A percentile compares a stretch with the other conserved stretches of the same genome.
phyloP scores from a whole-genome alignment of 2,329 filamentous ascomycete genomes.

The Paecilomyces dactylethromorphus region DNA sequence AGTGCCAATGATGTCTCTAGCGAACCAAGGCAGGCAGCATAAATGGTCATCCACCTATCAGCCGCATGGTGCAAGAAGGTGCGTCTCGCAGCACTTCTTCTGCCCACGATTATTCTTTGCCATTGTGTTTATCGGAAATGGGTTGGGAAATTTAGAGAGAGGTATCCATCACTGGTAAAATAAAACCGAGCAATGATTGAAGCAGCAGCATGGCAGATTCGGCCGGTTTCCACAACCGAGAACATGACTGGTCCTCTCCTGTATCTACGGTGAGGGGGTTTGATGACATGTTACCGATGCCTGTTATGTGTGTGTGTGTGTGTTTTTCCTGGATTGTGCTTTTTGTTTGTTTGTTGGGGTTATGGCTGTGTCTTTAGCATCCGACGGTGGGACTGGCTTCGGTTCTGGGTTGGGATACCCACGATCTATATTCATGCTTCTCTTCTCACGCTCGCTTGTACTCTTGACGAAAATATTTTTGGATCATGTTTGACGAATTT shows the following conservation, averaged over 20 bases:
- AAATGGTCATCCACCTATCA: not conserved
- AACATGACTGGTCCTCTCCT: not conserved
- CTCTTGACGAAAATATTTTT: not conserved
- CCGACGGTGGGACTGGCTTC: not conserved
- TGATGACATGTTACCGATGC: not conserved
- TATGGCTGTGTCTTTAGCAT: not conserved
- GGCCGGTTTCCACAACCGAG: not conserved
- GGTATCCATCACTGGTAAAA: constrained; percentile 31
- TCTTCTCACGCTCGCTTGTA: constrained; percentile 1
- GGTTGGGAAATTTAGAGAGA: constrained; percentile 23
- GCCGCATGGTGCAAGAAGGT: not conserved
- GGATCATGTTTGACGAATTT: not conserved
- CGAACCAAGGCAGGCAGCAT: not conserved
- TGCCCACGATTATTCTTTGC: constrained; percentile 4
- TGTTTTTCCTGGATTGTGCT: not conserved
- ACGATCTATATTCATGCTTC: not conserved
- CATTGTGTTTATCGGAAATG: constrained; percentile 15
- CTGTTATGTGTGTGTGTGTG: not conserved
- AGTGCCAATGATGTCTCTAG: not conserved
- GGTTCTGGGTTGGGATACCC: constrained; percentile 3
- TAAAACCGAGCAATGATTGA: constrained; percentile 5
- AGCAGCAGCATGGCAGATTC: not conserved
- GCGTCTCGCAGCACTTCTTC: not conserved
- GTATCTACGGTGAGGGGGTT: not conserved
- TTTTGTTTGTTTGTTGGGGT: not conserved